Conservation (phyloP, 345 rosid genomes). For the Orychophragmus violaceus region DNA sequence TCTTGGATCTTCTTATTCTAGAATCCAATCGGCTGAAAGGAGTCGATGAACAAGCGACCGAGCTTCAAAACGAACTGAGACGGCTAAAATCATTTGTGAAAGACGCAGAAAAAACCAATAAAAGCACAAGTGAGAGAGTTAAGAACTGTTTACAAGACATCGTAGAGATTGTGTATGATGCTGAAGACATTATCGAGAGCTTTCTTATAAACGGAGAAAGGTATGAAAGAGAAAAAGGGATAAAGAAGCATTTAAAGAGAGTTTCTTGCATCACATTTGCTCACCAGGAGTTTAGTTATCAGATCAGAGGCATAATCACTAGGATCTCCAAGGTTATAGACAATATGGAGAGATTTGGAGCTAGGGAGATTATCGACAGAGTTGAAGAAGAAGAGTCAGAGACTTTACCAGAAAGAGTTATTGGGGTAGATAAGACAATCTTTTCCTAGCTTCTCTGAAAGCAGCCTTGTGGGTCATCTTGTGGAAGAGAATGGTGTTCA, state of each 20-base stretch:
- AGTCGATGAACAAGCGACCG: neutral
- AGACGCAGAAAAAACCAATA: neutral
- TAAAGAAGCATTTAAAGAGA: neutral
- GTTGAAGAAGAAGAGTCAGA: neutral
- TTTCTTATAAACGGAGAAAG: neutral
- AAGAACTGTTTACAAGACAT: neutral
- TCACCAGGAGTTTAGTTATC: neutral
- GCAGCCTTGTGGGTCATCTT: neutral
- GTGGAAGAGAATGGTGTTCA: neutral
- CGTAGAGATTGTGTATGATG: neutral
- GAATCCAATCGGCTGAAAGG: neutral
- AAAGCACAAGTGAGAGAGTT: neutral
- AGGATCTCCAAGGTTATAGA: conserved; percentile 17
- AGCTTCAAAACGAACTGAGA: neutral
- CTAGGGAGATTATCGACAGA: neutral
- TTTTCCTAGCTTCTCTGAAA: conserved; percentile 5
- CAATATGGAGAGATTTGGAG: conserved; percentile 9
- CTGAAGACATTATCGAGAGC: neutral
- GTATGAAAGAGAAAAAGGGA: no score
- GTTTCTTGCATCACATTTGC: conserved; percentile 4
- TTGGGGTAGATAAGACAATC: conserved; percentile 3
- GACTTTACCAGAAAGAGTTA: neutral
- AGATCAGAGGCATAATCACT: neutral
- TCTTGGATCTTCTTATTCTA: neutral
- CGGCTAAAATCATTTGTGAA: neutral